A percentile compares a stretch with the other conserved stretches of the same genome.
These are phyloP conservation scores for Jatropha multifida DNA, from an alignment of 441 rosid species.

Conservation along the genomic window DNA sequence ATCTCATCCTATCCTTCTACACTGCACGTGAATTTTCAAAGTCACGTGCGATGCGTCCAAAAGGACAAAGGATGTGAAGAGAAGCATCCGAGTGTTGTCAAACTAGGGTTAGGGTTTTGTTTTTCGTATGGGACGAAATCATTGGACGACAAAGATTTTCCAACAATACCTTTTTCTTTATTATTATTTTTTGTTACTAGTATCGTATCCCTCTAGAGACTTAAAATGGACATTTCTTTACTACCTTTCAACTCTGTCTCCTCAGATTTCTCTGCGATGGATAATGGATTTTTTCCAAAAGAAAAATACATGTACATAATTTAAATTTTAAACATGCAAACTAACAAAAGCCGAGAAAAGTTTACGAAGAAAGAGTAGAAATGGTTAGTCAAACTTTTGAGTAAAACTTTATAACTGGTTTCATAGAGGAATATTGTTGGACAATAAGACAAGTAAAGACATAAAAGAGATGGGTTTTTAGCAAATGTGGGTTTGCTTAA, in stretches of 20 bases:
- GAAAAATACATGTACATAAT: background rate
- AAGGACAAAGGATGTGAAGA: slow-evolving; percentile 21
- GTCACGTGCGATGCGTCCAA: slow-evolving; percentile 36
- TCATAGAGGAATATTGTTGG: slow-evolving; percentile 29
- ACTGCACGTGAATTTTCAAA: slow-evolving; percentile 32
- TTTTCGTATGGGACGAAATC: slow-evolving; percentile 31
- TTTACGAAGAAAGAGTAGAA: slow-evolving; percentile 10
- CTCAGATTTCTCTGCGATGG: slow-evolving; percentile 20
- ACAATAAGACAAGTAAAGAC: slow-evolving; percentile 19
- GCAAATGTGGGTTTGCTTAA: slow-evolving; percentile 11
- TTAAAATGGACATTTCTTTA: slow-evolving; percentile 26
- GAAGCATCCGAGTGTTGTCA: slow-evolving; percentile 12
- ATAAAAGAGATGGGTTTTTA: slow-evolving; percentile 23
- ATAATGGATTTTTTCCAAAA: slow-evolving; percentile 15
- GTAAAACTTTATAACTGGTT: slow-evolving; percentile 29
- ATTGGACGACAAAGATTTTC: slow-evolving; percentile 52
- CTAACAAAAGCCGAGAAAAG: slow-evolving; percentile 14
- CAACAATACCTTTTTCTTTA: slow-evolving; percentile 19
- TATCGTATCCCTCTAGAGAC: background rate
- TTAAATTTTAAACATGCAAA: background rate
- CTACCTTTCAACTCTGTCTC: slow-evolving; percentile 31
- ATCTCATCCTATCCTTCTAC: slow-evolving; percentile 23
- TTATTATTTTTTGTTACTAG: background rate
- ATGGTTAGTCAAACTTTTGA: slow-evolving; percentile 39
- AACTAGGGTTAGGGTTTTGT: slow-evolving; percentile 34